Conservation (phyloP, 768 basidiomycete genomes). For the Russula emetica region DNA sequence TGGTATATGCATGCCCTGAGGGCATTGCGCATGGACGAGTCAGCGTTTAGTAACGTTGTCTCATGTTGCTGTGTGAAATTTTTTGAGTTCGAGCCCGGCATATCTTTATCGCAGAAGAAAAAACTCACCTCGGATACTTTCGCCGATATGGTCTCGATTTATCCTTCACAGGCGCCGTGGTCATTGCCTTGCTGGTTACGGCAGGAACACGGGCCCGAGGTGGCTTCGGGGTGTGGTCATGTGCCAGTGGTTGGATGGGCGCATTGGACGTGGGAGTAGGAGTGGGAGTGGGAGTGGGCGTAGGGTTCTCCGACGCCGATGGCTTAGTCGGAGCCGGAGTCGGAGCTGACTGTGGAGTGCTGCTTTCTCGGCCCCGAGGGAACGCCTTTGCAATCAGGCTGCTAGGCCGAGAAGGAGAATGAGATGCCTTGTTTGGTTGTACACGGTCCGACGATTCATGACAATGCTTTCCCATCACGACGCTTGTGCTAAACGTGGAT, state of each 20-base stretch:
- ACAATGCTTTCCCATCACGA: not conserved
- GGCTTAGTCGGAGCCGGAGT: too few relatives aligned
- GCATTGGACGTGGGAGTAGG: accelerated
- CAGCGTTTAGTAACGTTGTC: slow-evolving; percentile 2
- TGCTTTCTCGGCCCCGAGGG: not conserved
- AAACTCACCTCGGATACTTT: slow-evolving; percentile 15
- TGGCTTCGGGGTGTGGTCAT: not conserved
- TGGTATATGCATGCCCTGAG: too few relatives aligned
- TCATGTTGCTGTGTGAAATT: slow-evolving; percentile 8
- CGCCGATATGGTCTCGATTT: not conserved
- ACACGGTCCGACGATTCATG: not conserved
- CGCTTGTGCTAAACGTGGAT: not conserved
- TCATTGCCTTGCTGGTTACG: slow-evolving; percentile 18
- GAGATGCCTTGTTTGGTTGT: not conserved
- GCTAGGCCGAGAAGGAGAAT: too few relatives aligned
- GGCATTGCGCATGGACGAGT: not conserved
- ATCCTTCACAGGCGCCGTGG: slow-evolving; percentile 16
- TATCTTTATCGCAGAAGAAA: not conserved
- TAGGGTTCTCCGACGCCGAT: not conserved
- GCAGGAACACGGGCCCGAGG: slow-evolving; percentile 13
- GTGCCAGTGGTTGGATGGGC: not conserved
- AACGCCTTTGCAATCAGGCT: not conserved
- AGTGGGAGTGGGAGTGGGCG: too few relatives aligned
- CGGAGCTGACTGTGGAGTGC: not conserved
- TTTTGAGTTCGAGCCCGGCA: not conserved